Evolutionary conservation across 2,329 filamentous ascomycete genomes (phyloP).

Genomic region (Akanthomyces uredinophilus): DNA sequence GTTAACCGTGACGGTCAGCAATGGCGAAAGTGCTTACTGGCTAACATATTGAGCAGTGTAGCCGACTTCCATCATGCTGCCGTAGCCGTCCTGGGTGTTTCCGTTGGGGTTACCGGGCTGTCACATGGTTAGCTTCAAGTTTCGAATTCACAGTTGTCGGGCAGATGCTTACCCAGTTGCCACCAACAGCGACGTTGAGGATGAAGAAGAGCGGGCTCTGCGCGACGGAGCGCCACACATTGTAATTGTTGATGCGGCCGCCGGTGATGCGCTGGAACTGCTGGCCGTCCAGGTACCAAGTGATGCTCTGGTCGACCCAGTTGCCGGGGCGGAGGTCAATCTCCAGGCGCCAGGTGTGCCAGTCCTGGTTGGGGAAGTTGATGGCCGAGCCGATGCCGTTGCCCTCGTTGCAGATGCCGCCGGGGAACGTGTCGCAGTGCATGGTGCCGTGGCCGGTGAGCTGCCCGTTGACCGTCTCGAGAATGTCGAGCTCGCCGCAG

Average conservation of each 20-base stretch:
- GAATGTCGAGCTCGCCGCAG: conserved; percentile 53
- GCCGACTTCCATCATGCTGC: conserved; percentile 46
- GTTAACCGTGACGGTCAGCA: not conserved
- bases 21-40: conserved; percentile 11
- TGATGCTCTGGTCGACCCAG: conserved; percentile 45
- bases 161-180: conserved; percentile 41
- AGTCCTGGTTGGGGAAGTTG: conserved; percentile 34
- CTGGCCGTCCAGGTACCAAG: conserved; percentile 44
- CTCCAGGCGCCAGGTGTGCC: conserved; percentile 46
- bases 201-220: conserved; percentile 48
- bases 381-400: conserved; percentile 34
- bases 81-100: conserved; percentile 40
- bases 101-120: conserved; percentile 46
- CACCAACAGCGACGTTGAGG: conserved; percentile 52
- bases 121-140: conserved; percentile 12
- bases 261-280: conserved; percentile 42
- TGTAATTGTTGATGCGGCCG: conserved; percentile 37
- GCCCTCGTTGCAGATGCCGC: conserved; percentile 49
- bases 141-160: not conserved
- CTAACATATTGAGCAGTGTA: conserved; percentile 43
- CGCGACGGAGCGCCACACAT: conserved; percentile 45
- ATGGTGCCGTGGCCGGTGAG: conserved; percentile 43
- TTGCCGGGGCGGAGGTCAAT: conserved; percentile 43
- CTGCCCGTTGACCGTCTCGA: conserved; percentile 50
- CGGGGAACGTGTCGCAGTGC: conserved; percentile 43